phyloP scores from a whole-genome alignment of 2,329 filamentous ascomycete species.

The Leptographium lundbergii region DNA sequence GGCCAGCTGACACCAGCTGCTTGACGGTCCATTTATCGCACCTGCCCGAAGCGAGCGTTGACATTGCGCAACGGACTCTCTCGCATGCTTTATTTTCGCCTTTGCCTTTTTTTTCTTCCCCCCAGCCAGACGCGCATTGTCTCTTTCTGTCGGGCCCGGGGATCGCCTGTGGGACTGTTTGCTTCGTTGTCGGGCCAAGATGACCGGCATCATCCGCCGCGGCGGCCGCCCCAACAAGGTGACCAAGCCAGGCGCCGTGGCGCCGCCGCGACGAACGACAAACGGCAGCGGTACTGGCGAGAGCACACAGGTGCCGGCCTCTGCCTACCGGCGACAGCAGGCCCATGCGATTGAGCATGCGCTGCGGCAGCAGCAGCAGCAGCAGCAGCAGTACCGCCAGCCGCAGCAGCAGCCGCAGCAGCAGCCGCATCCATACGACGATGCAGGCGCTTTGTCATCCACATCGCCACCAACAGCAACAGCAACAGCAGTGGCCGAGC shows the following conservation, averaged over 20 bases:
- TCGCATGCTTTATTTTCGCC: not conserved
- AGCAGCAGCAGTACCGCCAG: not conserved
- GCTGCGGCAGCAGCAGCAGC: conserved; percentile 9
- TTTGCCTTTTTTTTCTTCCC: not conserved
- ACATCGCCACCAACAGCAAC: not conserved
- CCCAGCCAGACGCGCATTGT: not conserved
- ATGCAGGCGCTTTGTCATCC: not conserved
- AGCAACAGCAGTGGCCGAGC: not conserved
- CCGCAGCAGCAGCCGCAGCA: not conserved
- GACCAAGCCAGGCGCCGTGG: conserved; percentile 24
- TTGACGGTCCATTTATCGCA: not conserved
- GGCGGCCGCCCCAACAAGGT: conserved; percentile 30
- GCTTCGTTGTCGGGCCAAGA: conserved; percentile 6
- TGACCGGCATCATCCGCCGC: conserved; percentile 25
- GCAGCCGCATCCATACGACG: not conserved
- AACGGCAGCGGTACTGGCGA: conserved; percentile 7
- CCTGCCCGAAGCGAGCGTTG: not conserved
- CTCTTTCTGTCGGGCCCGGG: not conserved
- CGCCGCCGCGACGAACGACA: conserved; percentile 12
- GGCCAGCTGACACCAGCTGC: conserved; percentile 13
- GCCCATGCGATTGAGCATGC: conserved; percentile 7
- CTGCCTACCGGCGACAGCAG: not conserved
- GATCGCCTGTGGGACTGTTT: not conserved
- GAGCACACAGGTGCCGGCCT: not conserved
- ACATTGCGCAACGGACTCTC: not conserved